phyloP scores from a whole-genome alignment of 2,329 filamentous ascomycete species.

The Aureobasidium sp. region DNA sequence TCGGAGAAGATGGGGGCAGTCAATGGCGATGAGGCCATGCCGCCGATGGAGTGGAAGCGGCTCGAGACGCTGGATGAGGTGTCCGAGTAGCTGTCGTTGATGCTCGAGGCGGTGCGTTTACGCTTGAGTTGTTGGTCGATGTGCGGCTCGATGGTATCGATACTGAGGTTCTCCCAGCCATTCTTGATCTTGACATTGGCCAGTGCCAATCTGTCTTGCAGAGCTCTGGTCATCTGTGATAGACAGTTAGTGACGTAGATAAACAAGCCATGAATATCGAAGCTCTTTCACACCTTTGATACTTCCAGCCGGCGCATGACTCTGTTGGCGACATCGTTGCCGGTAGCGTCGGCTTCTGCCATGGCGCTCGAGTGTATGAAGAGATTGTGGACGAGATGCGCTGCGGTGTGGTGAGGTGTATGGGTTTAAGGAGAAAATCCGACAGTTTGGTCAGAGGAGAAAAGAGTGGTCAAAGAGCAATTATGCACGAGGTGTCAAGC shows the following conservation, averaged over 20 bases:
- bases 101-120: constrained; percentile 55
- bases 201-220: constrained; percentile 89
- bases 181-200: constrained; percentile 97
- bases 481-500: constrained; percentile 9
- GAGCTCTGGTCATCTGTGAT: constrained; percentile 74
- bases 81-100: constrained; percentile 73
- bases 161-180: constrained; percentile 83
- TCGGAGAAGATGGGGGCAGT: constrained; percentile 80
- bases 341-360: constrained; percentile 4
- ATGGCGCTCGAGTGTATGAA: background rate
- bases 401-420: background rate
- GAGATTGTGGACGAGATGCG: background rate
- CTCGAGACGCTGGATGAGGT: constrained; percentile 80
- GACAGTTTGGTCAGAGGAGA: constrained; percentile 10
- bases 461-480: constrained; percentile 12
- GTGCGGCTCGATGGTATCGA: constrained; percentile 78
- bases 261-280: background rate
- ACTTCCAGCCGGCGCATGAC: constrained; percentile 31
- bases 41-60: constrained; percentile 57
- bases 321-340: constrained; percentile 26
- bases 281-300: constrained; percentile 25
- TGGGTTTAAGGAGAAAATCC: constrained; percentile 9
- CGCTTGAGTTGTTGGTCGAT: constrained; percentile 70
- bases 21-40: constrained; percentile 76
- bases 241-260: constrained; percentile 15